These are phyloP conservation scores for Exserohilum turcica DNA, from an alignment of 2,329 filamentous ascomycete genomes.

Conservation along the genomic window DNA sequence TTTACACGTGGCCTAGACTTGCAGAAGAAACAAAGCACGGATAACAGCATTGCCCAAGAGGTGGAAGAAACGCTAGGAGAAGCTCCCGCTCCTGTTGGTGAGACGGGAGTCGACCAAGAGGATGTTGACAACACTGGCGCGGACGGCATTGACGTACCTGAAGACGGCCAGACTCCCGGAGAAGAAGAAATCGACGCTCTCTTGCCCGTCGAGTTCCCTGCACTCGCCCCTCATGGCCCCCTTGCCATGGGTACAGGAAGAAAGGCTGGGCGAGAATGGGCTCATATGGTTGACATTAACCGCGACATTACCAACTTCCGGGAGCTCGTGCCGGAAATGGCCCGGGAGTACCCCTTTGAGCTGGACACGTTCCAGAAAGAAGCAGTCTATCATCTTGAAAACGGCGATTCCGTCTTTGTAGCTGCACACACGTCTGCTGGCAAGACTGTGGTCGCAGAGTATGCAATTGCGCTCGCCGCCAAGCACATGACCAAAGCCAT, in stretches of 20 bases:
- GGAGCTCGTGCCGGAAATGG: slow-evolving; percentile 95
- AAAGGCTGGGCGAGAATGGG: slow-evolving; percentile 86
- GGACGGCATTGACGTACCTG: slow-evolving; percentile 43
- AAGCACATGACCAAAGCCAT: slow-evolving; percentile 99
- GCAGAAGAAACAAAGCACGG: slow-evolving; percentile 61
- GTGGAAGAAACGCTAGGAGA: slow-evolving; percentile 68
- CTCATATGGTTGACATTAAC: slow-evolving; percentile 96
- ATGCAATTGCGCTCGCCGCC: slow-evolving; percentile 93
- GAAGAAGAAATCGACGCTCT: slow-evolving; percentile 79
- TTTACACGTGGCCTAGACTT: slow-evolving; percentile 79
- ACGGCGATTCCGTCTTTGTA: slow-evolving; percentile 95
- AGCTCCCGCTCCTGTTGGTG: slow-evolving; percentile 45
- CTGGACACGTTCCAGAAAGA: slow-evolving; percentile 98
- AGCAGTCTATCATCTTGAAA: slow-evolving; percentile 95
- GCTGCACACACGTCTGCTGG: slow-evolving; percentile 97
- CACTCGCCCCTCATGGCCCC: slow-evolving; percentile 80
- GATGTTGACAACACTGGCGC: slow-evolving; percentile 31
- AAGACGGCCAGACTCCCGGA: slow-evolving; percentile 52
- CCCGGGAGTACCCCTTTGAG: slow-evolving; percentile 93
- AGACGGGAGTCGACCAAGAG: slow-evolving; percentile 30
- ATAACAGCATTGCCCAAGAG: slow-evolving; percentile 69
- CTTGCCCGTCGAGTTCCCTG: slow-evolving; percentile 89
- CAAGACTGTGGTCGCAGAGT: slow-evolving; percentile 97
- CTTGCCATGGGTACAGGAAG: slow-evolving; percentile 73
- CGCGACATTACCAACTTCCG: slow-evolving; percentile 91